Conservation (phyloP, 2,329 filamentous ascomycete genomes). For the Trichoderma endophyticum region DNA sequence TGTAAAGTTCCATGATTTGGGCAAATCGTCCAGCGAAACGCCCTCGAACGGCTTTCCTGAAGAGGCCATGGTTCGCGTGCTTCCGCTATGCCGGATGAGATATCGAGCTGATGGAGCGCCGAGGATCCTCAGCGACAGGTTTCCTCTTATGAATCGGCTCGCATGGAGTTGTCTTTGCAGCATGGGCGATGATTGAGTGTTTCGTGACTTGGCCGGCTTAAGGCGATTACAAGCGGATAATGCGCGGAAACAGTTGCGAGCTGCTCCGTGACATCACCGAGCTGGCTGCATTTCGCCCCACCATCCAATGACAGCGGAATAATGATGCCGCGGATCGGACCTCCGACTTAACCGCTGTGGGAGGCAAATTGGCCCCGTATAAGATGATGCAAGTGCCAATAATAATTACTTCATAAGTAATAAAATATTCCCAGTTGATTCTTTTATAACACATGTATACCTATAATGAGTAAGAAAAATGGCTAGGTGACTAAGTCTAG, state of each 20-base stretch:
- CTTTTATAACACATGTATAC: background rate
- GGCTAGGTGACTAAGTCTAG: background rate
- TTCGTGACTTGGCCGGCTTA: background rate
- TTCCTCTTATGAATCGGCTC: background rate
- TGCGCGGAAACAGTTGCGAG: background rate
- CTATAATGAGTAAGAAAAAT: background rate
- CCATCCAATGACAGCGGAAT: background rate
- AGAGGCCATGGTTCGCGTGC: constrained; percentile 7
- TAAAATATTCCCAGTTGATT: background rate
- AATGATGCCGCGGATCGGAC: background rate
- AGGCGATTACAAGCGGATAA: constrained; percentile 7
- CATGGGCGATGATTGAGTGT: background rate
- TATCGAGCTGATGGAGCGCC: constrained; percentile 27
- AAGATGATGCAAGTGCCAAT: background rate
- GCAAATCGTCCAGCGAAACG: constrained; percentile 51
- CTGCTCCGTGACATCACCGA: constrained; percentile 15
- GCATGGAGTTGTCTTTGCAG: background rate
- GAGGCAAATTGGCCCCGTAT: background rate
- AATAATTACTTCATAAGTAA: background rate
- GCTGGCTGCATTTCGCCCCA: background rate
- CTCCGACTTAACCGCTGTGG: background rate
- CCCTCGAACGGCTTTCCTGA: constrained; percentile 25
- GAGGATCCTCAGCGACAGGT: constrained; percentile 35
- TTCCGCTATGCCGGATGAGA: background rate
- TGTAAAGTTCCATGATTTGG: constrained; percentile 64